Percentiles rank a stretch among this genome's conserved stretches.
Evolutionary conservation across 1,284 basidiomycete genomes (phyloP).

Genomic region (Sporisorium exsertum): DNA sequence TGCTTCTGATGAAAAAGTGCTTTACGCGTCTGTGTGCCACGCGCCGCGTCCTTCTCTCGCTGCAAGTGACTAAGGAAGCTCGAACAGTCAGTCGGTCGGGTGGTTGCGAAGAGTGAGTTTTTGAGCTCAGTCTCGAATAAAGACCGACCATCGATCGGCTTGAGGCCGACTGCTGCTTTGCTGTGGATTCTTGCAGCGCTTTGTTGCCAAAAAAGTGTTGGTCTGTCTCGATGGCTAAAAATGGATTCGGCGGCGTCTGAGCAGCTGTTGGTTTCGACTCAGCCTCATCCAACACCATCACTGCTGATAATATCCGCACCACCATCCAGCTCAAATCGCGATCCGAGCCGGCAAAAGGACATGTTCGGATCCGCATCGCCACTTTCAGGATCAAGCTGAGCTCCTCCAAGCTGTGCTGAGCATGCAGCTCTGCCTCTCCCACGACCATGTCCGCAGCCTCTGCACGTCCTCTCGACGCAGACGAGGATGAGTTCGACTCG

Average conservation of each 20-base stretch:
- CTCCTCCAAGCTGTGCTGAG: constrained; percentile 3
- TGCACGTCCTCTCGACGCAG: constrained; percentile 1
- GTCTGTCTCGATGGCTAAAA: not conserved
- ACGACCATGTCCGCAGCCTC: constrained; percentile 2
- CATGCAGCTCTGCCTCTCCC: not conserved
- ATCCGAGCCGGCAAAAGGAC: not conserved
- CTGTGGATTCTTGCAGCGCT: not conserved
- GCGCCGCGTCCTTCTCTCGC: constrained; percentile 10
- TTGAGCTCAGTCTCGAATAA: not conserved
- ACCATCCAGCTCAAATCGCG: not conserved
- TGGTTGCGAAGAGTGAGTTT: too few species aligned
- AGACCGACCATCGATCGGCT: not conserved
- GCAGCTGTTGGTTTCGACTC: constrained; percentile 1
- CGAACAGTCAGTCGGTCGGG: too few species aligned
- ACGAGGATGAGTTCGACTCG: constrained; percentile 48
- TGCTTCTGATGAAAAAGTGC: not conserved
- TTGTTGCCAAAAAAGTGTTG: not conserved
- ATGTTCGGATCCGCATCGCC: not conserved
- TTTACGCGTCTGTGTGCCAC: constrained; percentile 17
- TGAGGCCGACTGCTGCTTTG: not conserved
- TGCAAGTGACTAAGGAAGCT: not conserved
- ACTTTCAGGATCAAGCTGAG: not conserved
- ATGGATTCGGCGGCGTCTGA: not conserved
- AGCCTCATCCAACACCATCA: not conserved
- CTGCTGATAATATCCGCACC: not conserved